A percentile compares a stretch with the other conserved stretches of the same genome.
These are phyloP conservation scores for Myxozyma sirexii DNA, from an alignment of 805 yeast genomes.

Conservation along the genomic window DNA sequence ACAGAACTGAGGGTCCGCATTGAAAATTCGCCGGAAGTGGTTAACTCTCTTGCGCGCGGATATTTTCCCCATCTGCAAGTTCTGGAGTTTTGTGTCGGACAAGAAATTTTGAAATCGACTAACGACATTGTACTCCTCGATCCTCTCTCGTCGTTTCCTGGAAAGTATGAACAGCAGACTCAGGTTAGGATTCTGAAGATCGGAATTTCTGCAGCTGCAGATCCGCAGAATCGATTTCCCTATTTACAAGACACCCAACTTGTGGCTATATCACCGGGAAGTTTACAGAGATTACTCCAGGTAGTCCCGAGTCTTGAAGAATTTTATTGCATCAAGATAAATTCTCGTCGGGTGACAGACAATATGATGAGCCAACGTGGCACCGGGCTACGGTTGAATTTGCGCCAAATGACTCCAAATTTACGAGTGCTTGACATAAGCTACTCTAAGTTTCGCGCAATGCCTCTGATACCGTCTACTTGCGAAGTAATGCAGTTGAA, in stretches of 20 bases:
- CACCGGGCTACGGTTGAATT: conserved; percentile 13
- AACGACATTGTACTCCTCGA: conserved; percentile 4
- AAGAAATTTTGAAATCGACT: conserved; percentile 7
- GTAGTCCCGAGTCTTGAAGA: conserved; percentile 16
- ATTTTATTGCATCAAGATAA: conserved; percentile 9
- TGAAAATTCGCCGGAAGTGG: conserved; percentile 8
- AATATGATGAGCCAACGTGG: conserved; percentile 17
- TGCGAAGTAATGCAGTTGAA: conserved; percentile 16
- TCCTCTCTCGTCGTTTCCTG: background rate
- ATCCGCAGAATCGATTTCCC: conserved; percentile 7
- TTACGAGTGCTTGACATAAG: conserved; percentile 5
- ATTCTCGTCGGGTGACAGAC: conserved; percentile 11
- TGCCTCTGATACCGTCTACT: conserved; percentile 12
- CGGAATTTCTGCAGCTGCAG: background rate
- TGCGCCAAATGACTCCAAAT: conserved; percentile 15
- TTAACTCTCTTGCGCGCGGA: background rate
- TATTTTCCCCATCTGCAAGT: conserved; percentile 8
- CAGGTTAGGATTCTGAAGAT: conserved; percentile 6
- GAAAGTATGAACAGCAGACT: conserved; percentile 1
- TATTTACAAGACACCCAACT: background rate
- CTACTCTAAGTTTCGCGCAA: conserved; percentile 13
- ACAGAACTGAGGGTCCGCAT: conserved; percentile 13
- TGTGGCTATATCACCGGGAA: conserved; percentile 2
- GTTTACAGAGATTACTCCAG: conserved; percentile 12
- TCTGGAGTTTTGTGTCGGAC: conserved; percentile 10